Evolutionary conservation across 768 basidiomycete genomes (phyloP).

Genomic region (Hortiboletus flavorubellus): DNA sequence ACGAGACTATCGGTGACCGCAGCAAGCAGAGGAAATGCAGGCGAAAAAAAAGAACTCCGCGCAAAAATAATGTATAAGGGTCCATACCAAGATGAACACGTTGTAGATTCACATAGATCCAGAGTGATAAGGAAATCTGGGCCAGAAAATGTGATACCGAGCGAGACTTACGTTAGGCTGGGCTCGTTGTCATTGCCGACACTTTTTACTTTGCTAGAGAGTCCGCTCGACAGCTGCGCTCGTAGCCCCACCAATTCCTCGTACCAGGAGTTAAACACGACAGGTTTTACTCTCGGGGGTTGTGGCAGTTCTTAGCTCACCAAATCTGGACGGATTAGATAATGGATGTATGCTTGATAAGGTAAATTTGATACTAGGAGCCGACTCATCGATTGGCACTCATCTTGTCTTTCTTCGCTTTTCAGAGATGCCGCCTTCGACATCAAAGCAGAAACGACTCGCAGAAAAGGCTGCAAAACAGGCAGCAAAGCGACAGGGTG

Average conservation of each 20-base stretch:
- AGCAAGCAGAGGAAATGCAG: not conserved
- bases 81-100: not conserved
- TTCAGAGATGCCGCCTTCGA: slow-evolving; percentile 64
- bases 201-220: not conserved
- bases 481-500: slow-evolving; percentile 51
- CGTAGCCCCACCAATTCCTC: not conserved
- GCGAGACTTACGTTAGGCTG: not conserved
- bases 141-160: not conserved
- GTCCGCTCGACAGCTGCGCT: not conserved
- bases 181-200: not conserved
- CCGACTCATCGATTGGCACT: slow-evolving; percentile 25
- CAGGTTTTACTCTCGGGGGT: not conserved
- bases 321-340: slow-evolving; percentile 24
- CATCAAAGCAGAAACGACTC: slow-evolving; percentile 89
- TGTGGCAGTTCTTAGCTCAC: not conserved
- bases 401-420: slow-evolving; percentile 9
- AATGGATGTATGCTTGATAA: slow-evolving; percentile 22
- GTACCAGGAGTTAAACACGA: not conserved
- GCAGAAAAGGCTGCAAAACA: slow-evolving; percentile 92
- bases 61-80: too few species aligned
- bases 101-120: not conserved
- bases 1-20: not conserved
- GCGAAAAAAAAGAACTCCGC: too few species aligned
- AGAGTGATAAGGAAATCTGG: not conserved
- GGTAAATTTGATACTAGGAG: slow-evolving; percentile 12